Evolutionary conservation across 257 asterid species (phyloP).

Genomic region (Solanum chilense): DNA sequence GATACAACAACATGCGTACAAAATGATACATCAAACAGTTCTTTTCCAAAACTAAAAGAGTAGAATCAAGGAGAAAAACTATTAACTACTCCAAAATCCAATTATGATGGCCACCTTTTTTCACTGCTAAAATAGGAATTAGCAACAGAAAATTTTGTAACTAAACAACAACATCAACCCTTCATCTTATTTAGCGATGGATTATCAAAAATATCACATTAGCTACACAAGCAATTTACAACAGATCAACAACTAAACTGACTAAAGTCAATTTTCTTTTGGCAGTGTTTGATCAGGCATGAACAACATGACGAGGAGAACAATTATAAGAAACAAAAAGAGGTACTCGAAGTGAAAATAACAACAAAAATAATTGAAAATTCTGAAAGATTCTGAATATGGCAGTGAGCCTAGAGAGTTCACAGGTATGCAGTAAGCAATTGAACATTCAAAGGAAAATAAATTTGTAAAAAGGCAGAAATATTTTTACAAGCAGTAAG

Average conservation of each 20-base stretch:
- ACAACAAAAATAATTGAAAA: neutral
- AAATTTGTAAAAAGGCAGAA: neutral
- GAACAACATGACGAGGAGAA: neutral
- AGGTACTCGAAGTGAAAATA: neutral
- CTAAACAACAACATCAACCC: neutral
- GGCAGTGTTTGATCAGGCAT: neutral
- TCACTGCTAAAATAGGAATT: neutral
- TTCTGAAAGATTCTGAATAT: neutral
- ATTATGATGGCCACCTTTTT: neutral
- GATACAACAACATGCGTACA: neutral
- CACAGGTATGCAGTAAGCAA: neutral
- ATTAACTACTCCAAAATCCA: neutral
- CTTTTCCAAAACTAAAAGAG: neutral
- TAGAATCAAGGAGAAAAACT: neutral
- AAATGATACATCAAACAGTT: neutral
- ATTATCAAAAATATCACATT: neutral
- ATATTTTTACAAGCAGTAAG: neutral
- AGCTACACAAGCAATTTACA: neutral
- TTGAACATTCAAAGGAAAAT: neutral
- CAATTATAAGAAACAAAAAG: neutral
- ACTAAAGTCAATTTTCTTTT: neutral
- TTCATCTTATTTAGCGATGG: neutral
- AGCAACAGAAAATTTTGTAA: neutral
- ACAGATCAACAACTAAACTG: neutral
- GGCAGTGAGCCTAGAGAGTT: neutral